A percentile compares a stretch with the other conserved stretches of the same genome.
phyloP scores from a whole-genome alignment of 1,284 basidiomycete species.

The Microbotryomycetes sp. region DNA sequence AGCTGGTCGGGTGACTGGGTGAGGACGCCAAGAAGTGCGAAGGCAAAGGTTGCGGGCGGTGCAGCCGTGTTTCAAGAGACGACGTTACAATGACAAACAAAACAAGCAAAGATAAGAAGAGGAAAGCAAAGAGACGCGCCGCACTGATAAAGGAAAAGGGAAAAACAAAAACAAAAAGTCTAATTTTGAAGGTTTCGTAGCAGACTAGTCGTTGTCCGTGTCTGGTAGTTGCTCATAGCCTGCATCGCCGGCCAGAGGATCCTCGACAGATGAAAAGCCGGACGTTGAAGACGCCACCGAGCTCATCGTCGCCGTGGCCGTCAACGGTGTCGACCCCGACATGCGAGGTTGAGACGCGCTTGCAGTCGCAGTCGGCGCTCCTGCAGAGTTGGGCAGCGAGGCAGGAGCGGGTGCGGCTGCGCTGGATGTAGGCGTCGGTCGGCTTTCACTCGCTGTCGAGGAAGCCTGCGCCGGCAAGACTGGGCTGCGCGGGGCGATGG shows the following conservation, averaged over 20 bases:
- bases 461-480: too few species aligned
- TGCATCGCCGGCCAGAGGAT: neutral
- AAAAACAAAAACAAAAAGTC: neutral
- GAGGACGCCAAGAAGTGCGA: too few species aligned
- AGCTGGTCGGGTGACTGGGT: neutral
- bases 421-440: too few species aligned
- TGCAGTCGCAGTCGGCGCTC: neutral
- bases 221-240: too few species aligned
- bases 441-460: too few species aligned
- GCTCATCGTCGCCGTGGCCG: neutral
- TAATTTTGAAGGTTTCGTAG: too few species aligned
- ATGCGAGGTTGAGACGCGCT: neutral
- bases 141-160: neutral
- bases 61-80: neutral
- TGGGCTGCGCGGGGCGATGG: neutral
- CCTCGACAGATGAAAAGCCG: constrained; percentile 3
- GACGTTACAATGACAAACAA: neutral
- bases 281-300: constrained; percentile 1
- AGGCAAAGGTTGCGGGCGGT: too few species aligned
- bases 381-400: neutral
- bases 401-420: neutral
- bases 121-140: neutral
- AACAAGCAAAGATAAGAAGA: neutral
- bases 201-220: too few species aligned
- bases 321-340: neutral